These are phyloP conservation scores for Psilocybe tampanensis DNA, from an alignment of 768 basidiomycete genomes.

Conservation along the genomic window DNA sequence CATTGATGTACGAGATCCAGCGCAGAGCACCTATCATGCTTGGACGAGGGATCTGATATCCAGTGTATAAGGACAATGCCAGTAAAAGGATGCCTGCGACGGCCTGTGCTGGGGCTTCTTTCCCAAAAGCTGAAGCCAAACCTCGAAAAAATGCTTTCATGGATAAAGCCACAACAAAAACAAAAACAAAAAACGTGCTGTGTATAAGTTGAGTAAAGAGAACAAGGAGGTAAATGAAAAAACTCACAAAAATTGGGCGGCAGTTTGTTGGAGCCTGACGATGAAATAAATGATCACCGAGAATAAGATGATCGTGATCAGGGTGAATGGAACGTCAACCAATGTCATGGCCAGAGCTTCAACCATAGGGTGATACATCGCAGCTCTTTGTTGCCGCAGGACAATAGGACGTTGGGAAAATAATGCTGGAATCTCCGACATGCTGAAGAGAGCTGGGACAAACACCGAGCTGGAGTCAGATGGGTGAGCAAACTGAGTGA, in stretches of 20 bases:
- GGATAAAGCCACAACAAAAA: slow-evolving; percentile 57
- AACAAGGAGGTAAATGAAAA: slow-evolving; percentile 2
- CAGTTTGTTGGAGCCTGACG: slow-evolving; percentile 54
- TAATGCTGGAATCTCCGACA: slow-evolving; percentile 71
- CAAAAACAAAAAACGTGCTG: slow-evolving; percentile 61
- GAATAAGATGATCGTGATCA: slow-evolving; percentile 47
- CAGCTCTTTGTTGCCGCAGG: slow-evolving; percentile 55
- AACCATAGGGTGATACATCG: slow-evolving; percentile 52
- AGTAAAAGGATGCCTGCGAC: slow-evolving; percentile 47
- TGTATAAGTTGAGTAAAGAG: neutral
- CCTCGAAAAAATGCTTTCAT: slow-evolving; percentile 81
- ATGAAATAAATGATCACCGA: slow-evolving; percentile 62
- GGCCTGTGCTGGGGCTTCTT: slow-evolving; percentile 64
- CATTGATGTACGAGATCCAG: slow-evolving; percentile 70
- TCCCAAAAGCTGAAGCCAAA: slow-evolving; percentile 59
- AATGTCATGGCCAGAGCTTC: slow-evolving; percentile 55
- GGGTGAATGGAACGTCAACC: slow-evolving; percentile 62
- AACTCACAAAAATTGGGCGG: slow-evolving; percentile 68
- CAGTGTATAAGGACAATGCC: slow-evolving; percentile 32
- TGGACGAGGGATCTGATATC: slow-evolving; percentile 53
- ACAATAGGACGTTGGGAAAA: slow-evolving; percentile 65
- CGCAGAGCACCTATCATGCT: slow-evolving; percentile 69
- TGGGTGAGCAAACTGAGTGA: slow-evolving; percentile 22
- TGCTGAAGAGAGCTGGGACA: slow-evolving; percentile 57
- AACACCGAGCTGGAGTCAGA: slow-evolving; percentile 45